Base-by-base conservation (phyloP, 1,284 basidiomycete genomes). In the Hemileia vastatrix region DNA sequence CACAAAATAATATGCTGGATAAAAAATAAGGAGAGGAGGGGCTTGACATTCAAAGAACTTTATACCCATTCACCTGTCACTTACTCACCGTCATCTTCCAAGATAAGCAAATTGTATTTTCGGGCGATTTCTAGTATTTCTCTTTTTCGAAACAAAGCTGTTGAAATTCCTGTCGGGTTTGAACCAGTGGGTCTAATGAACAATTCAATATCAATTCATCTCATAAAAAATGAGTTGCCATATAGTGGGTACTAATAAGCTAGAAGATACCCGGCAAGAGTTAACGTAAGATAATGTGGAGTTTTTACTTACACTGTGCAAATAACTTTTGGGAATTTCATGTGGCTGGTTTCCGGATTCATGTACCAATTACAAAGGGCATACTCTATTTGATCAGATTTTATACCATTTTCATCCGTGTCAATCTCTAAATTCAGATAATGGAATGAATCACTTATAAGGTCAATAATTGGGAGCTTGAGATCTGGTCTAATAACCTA, bases 1-100 rank as follows among this genome's bases (percentile, higher is more conserved):
- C 72, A 88, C 75, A 89, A 90, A 1, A 87, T 87, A 72, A 89
- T 87, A 70, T 89, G 88, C 84, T n/a, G n/a, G n/a, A n/a, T n/a
- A n/a, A n/a, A n/a, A n/a, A n/a, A n/a, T n/a, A n/a, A n/a, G n/a
- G n/a, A n/a, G n/a, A n/a, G n/a, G n/a, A n/a, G n/a, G n/a, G n/a
- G n/a, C n/a, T n/a, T n/a, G n/a, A n/a, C n/a, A n/a, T n/a, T n/a
- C n/a, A n/a, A n/a, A n/a, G n/a, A n/a, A n/a, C n/a, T n/a, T n/a
- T n/a, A n/a, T n/a, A n/a, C n/a, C n/a, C n/a, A n/a, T n/a, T n/a
- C n/a, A n/a, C n/a, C n/a, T n/a, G n/a, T n/a, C n/a, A n/a, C n/a
- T n/a, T n/a, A n/a, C n/a, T n/a, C n/a, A n/a, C n/a, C 84, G 51
- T 57, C 62, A 49, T 31, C 44, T 58, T 95, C 91, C 48, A 95